Evolutionary conservation across 768 basidiomycete genomes (phyloP), one percentile per base, ranked within the genome.

Genomic region (Dioszegia aurantiaca): DNA sequence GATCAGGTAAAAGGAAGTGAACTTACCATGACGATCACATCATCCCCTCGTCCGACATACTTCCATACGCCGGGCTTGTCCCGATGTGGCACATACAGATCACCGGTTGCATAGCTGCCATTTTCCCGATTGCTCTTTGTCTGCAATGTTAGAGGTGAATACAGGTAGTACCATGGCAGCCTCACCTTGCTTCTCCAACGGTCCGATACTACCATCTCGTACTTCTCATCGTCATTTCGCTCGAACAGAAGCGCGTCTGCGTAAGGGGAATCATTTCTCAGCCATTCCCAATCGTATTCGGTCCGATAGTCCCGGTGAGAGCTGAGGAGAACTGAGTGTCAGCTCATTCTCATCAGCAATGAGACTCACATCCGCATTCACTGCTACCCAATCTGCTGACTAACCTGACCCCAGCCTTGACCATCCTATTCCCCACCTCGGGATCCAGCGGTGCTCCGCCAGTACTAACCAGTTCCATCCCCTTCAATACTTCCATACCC

Each of bases 211-310:
- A 81, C 77, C 41, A 82, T 75, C 63, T 84, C 82, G 56, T 72
- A 81, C 1, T 73, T 78, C 16, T 45, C 77, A 1, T 77, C 80
- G n/a, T 68, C 74, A 5, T 70, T 67, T 11, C 44, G 55, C 56
- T 74, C 68, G 31, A 74, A 74, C 1, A 54, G 37, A 10, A 74
- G 52, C 4, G 70, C 68, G 47, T 59, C 59, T 11, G 64, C 41
- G 42, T 71, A 74, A 39, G 71, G 62, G 11, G 66, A 68, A 16
- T 67, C 66, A n/a, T 68, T 69, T 16, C 80, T 78, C 28, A 81
- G 64, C 80, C 80, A 83, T 59, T 81, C 82, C 83, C 83, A 85
- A 23, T 71, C 79, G 64, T 80, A 81, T 72, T 84, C 83, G 1
- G 64, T 74, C 3, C 68, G 67, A 56, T 80, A 83, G 57, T 82